These are phyloP conservation scores for Austroboletus festivus DNA, from an alignment of 768 basidiomycete species.

Conservation along the genomic window DNA sequence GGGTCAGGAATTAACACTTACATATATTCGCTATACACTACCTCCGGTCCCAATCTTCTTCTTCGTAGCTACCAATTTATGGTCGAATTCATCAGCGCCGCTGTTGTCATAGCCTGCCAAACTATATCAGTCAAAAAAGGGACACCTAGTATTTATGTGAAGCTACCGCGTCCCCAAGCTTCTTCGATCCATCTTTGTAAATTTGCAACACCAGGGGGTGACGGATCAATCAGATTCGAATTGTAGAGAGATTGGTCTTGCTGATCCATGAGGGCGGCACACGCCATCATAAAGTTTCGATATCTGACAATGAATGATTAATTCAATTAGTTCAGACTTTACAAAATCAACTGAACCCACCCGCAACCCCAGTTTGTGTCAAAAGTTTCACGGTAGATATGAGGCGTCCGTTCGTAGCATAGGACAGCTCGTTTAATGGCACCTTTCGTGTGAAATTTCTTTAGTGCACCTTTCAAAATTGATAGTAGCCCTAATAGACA, in stretches of 20 bases:
- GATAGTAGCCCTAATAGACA: conserved; percentile 55
- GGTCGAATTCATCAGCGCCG: conserved; percentile 60
- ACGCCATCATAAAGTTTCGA: conserved; percentile 80
- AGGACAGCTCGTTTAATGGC: conserved; percentile 54
- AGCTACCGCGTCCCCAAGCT: conserved; percentile 69
- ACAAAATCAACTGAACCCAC: conserved; percentile 17
- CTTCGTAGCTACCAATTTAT: conserved; percentile 47
- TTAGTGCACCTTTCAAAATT: conserved; percentile 54
- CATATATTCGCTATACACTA: conserved; percentile 24
- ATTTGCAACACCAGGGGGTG: conserved; percentile 66
- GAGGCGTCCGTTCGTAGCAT: conserved; percentile 60
- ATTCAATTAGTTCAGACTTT: conserved; percentile 2
- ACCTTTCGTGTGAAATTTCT: conserved; percentile 49
- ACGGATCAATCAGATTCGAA: conserved; percentile 54
- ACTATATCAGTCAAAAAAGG: background rate
- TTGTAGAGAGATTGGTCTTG: conserved; percentile 58
- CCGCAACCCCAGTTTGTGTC: conserved; percentile 75
- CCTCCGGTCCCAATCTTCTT: conserved; percentile 86
- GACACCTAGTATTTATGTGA: background rate
- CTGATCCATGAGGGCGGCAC: conserved; percentile 70
- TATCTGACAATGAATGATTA: conserved; percentile 47
- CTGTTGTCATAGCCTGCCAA: conserved; percentile 65
- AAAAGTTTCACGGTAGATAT: conserved; percentile 56
- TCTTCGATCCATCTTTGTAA: conserved; percentile 77
- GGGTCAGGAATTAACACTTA: background rate